Conservation (phyloP, 495 filamentous ascomycete species). For the Lentithecium fluviatile region DNA sequence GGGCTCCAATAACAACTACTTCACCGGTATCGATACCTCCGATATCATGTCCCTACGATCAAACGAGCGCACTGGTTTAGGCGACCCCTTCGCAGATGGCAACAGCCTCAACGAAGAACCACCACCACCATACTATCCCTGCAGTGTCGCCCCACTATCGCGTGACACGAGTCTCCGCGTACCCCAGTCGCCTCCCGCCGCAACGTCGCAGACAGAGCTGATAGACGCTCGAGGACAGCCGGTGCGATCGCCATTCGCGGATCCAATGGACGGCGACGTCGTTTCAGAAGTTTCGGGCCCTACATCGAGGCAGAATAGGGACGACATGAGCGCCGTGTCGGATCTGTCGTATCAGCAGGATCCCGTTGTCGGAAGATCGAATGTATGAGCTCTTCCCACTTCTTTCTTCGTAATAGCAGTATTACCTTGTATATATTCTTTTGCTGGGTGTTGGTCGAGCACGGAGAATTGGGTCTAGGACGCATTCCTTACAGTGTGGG, state of each 20-base stretch:
- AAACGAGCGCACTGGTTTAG: conserved; percentile 25
- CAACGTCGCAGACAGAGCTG: conserved; percentile 22
- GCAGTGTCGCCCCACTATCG: conserved; percentile 22
- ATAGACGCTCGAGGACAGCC: conserved; percentile 1
- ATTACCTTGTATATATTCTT: conserved; percentile 4
- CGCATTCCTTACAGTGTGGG: neutral
- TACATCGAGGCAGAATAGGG: conserved; percentile 5
- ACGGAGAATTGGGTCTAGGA: neutral
- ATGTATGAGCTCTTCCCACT: conserved; percentile 3
- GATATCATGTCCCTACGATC: conserved; percentile 26
- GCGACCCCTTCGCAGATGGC: conserved; percentile 30
- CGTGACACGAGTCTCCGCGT: conserved; percentile 27
- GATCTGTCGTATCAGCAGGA: conserved; percentile 33
- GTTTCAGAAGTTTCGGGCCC: conserved; percentile 25
- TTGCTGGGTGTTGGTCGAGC: neutral
- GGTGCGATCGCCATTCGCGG: conserved; percentile 26
- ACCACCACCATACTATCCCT: conserved; percentile 34
- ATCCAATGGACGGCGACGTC: conserved; percentile 28
- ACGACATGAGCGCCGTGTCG: conserved; percentile 25
- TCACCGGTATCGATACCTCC: conserved; percentile 35
- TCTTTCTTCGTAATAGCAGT: neutral
- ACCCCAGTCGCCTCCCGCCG: conserved; percentile 1
- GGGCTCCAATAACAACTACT: conserved; percentile 28
- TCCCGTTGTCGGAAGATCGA: conserved; percentile 18
- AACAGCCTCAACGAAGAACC: conserved; percentile 25